A percentile compares a stretch with the other conserved stretches of the same genome.
phyloP scores from a whole-genome alignment of 352 stramenopile species.

The Pythium aquatile region DNA sequence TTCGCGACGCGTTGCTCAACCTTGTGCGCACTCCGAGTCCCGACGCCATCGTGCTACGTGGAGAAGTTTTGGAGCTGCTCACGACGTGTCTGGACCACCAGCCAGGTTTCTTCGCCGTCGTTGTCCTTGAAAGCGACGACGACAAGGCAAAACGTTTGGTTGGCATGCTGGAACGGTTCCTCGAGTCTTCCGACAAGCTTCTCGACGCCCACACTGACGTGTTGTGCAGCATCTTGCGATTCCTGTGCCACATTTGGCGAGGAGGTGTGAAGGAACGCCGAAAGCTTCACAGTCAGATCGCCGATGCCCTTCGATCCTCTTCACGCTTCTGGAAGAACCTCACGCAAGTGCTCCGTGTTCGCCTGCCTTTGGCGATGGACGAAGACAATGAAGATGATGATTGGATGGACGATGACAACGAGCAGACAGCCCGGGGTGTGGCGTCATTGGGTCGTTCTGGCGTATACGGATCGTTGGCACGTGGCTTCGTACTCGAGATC shows the following conservation, averaged over 20 bases:
- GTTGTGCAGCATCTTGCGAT: constrained; percentile 53
- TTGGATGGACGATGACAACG: constrained; percentile 24
- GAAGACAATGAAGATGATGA: constrained; percentile 33
- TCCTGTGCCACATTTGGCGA: constrained; percentile 59
- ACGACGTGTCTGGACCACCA: constrained; percentile 56
- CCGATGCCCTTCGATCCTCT: constrained; percentile 34
- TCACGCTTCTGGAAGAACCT: constrained; percentile 60
- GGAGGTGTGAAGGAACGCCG: constrained; percentile 39
- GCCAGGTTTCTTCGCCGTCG: constrained; percentile 53
- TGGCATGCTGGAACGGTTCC: constrained; percentile 46
- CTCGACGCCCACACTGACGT: constrained; percentile 56
- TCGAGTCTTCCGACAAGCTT: constrained; percentile 55
- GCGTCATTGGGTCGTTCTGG: constrained; percentile 53
- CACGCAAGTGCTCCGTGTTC: constrained; percentile 52
- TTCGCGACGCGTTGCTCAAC: constrained; percentile 41
- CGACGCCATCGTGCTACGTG: constrained; percentile 15
- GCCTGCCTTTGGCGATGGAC: constrained; percentile 41
- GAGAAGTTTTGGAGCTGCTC: constrained; percentile 51
- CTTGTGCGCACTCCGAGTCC: constrained; percentile 32
- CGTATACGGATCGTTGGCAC: constrained; percentile 54
- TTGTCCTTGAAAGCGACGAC: constrained; percentile 45
- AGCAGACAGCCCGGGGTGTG: neutral
- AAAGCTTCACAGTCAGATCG: constrained; percentile 49
- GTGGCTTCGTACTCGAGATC: constrained; percentile 61
- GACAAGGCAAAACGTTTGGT: constrained; percentile 32